Evolutionary conservation across 768 basidiomycete genomes (phyloP).

Genomic region (Mycena filopes): DNA sequence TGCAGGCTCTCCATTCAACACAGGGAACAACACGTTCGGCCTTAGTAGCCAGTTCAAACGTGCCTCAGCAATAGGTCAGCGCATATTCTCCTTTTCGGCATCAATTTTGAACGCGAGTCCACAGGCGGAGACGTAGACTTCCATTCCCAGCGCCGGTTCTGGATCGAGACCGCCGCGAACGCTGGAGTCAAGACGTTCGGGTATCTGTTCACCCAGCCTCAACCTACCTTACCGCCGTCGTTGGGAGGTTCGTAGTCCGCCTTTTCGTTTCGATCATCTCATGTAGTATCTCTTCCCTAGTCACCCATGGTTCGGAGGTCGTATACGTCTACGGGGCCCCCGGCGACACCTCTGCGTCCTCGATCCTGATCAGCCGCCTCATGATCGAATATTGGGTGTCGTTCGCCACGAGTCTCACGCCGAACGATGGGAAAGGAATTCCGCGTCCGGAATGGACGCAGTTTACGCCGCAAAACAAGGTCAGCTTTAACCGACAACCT

Average conservation of each 20-base stretch:
- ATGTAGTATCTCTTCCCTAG: constrained; percentile 31
- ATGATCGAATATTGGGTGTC: constrained; percentile 59
- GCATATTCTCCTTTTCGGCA: no score
- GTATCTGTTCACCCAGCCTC: constrained; percentile 56
- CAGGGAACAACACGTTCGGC: constrained; percentile 54
- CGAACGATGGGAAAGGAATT: no score
- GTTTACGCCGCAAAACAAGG: constrained; percentile 17
- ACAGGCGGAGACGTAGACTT: constrained; percentile 52
- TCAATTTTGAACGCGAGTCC: neutral
- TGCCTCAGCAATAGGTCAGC: constrained; percentile 40
- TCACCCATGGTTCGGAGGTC: constrained; percentile 47
- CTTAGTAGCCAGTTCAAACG: constrained; percentile 50
- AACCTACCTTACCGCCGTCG: constrained; percentile 32
- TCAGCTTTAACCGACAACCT: no score
- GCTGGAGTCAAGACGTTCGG: constrained; percentile 53
- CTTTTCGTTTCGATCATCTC: neutral
- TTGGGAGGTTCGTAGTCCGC: constrained; percentile 41
- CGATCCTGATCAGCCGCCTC: constrained; percentile 40
- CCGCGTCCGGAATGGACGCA: constrained; percentile 12
- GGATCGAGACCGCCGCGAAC: constrained; percentile 52
- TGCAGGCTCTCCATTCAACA: constrained; percentile 47
- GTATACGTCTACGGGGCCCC: constrained; percentile 48
- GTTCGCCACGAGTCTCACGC: constrained; percentile 50
- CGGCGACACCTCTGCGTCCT: constrained; percentile 38
- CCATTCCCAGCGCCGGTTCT: constrained; percentile 50